These are phyloP conservation scores for Saturnispora besseyi DNA, from an alignment of 805 yeast genomes.

Conservation along the genomic window DNA sequence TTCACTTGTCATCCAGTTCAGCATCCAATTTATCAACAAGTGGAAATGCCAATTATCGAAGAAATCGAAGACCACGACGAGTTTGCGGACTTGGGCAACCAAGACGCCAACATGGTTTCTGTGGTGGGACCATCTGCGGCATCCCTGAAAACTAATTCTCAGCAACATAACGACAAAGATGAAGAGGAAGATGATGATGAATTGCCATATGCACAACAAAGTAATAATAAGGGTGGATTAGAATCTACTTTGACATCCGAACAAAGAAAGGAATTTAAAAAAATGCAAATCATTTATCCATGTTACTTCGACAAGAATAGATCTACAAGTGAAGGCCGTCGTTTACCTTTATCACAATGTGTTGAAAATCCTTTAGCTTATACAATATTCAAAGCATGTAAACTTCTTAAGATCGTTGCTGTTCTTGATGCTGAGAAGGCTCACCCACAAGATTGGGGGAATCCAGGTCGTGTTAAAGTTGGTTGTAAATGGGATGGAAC, in stretches of 20 bases:
- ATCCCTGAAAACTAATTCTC: conserved; percentile 55
- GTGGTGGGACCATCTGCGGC: conserved; percentile 62
- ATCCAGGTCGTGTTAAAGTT: conserved; percentile 91
- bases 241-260: conserved; percentile 29
- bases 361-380: conserved; percentile 85
- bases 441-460: conserved; percentile 96
- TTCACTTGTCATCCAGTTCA: not conserved
- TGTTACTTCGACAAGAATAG: conserved; percentile 81
- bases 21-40: not conserved
- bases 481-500: conserved; percentile 44
- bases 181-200: not conserved
- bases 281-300: conserved; percentile 76
- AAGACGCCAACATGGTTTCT: conserved; percentile 81
- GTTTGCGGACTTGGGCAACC: conserved; percentile 40
- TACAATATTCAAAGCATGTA: conserved; percentile 66
- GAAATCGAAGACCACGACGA: conserved; percentile 73
- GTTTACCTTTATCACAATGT: conserved; percentile 60
- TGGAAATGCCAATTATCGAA: conserved; percentile 55
- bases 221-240: not conserved
- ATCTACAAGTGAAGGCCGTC: conserved; percentile 72
- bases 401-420: conserved; percentile 22
- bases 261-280: conserved; percentile 54
- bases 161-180: conserved; percentile 18
- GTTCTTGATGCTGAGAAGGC: conserved; percentile 71
- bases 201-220: not conserved